Conservation (phyloP, 1,284 basidiomycete genomes). For the Heterobasidion annosum region DNA sequence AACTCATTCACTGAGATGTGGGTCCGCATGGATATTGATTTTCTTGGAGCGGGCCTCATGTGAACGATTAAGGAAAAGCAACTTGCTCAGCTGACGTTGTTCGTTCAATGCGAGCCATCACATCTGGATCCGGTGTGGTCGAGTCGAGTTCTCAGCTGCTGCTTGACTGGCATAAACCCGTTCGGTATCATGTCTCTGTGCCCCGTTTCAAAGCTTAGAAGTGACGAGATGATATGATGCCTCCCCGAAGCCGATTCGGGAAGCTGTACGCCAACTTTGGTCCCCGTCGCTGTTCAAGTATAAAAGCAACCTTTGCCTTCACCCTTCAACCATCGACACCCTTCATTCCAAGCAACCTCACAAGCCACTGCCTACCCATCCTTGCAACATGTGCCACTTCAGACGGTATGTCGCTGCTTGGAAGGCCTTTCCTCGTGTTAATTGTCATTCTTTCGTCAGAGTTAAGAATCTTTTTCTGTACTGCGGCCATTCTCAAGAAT, state of each 20-base stretch:
- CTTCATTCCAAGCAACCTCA: conserved; percentile 1
- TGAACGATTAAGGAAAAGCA: background rate
- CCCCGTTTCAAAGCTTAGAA: background rate
- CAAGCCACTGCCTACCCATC: background rate
- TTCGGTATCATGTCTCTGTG: background rate
- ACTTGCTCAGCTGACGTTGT: background rate
- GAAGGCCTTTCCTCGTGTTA: background rate
- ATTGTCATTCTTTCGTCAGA: conserved; percentile 13
- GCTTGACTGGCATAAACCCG: background rate
- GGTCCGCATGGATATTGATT: background rate
- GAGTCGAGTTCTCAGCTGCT: background rate
- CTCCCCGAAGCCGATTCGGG: background rate
- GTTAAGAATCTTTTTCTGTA: conserved; percentile 32
- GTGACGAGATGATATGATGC: background rate
- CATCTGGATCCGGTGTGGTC: background rate
- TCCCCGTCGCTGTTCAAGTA: background rate
- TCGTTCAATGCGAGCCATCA: background rate
- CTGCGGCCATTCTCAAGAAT: conserved; percentile 27
- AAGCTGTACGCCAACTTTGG: background rate
- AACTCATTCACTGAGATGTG: background rate
- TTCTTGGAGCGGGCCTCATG: background rate
- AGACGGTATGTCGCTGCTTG: conserved; percentile 23
- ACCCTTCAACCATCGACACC: conserved; percentile 1
- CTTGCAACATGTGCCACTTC: conserved; percentile 23
- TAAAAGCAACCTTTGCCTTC: background rate